These are phyloP conservation scores for Cinnamomum micranthum DNA, from an alignment of 164 flowering plant species.

Conservation along the genomic window DNA sequence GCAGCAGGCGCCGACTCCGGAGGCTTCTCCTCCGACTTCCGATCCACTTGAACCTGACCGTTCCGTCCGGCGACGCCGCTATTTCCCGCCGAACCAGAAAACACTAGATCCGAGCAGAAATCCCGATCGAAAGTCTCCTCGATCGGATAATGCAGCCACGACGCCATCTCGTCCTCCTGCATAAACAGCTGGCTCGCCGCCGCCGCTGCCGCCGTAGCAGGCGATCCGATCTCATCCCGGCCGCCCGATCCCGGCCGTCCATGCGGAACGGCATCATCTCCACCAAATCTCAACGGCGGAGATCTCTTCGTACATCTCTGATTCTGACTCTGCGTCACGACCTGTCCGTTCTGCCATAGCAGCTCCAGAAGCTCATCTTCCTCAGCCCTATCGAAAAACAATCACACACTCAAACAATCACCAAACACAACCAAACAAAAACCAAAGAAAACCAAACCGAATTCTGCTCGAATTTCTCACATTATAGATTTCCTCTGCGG, in stretches of 20 bases:
- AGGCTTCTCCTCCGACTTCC: slow-evolving; percentile 5
- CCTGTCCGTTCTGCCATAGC: slow-evolving; percentile 78
- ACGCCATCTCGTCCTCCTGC: slow-evolving; percentile 92
- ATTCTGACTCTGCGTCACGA: slow-evolving; percentile 55
- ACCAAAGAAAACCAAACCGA: neutral
- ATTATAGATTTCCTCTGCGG: slow-evolving; percentile 22
- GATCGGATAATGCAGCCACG: slow-evolving; percentile 79
- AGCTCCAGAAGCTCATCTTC: slow-evolving; percentile 78
- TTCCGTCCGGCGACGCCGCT: neutral
- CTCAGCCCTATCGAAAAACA: neutral
- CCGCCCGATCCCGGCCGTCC: slow-evolving; percentile 10
- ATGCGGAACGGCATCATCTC: slow-evolving; percentile 14
- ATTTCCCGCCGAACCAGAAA: too few species aligned
- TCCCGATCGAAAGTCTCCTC: slow-evolving; percentile 39
- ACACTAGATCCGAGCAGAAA: slow-evolving; percentile 16
- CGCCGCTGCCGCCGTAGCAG: slow-evolving; percentile 11
- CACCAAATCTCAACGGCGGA: slow-evolving; percentile 4
- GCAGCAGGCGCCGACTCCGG: slow-evolving; percentile 1
- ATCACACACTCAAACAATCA: neutral
- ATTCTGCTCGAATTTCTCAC: slow-evolving; percentile 13
- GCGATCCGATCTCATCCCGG: slow-evolving; percentile 17
- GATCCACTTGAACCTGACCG: slow-evolving; percentile 9
- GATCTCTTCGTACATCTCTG: slow-evolving; percentile 37
- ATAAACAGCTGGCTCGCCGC: slow-evolving; percentile 46
- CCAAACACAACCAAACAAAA: neutral